Conservation (phyloP, 116 monocot species). For the Phalaenopsis hybrid region DNA sequence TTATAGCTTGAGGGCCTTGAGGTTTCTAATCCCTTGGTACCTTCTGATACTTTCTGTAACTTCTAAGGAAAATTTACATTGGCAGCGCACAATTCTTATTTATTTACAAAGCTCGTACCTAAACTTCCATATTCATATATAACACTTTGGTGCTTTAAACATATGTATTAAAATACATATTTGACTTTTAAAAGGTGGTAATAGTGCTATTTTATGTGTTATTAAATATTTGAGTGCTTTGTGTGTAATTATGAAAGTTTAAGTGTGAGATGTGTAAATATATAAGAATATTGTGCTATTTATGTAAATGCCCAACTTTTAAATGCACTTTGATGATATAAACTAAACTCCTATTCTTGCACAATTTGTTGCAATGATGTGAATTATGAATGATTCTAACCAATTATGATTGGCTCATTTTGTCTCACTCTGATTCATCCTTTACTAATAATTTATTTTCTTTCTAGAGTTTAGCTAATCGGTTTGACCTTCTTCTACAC, state of each 20-base stretch:
- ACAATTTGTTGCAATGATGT: not conserved
- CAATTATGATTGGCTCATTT: not conserved
- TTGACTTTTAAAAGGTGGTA: too few species aligned
- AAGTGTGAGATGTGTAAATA: too few species aligned
- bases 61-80: too few species aligned
- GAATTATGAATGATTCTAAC: not conserved
- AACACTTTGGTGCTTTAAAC: too few species aligned
- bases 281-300: too few species aligned
- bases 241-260: too few species aligned
- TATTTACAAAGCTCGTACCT: too few species aligned
- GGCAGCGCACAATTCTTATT: too few species aligned
- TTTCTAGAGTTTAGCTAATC: not conserved
- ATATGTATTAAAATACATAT: too few species aligned
- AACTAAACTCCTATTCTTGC: not conserved
- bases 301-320: not conserved
- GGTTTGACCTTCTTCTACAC: not conserved
- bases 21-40: not conserved
- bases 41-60: not conserved
- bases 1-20: not conserved
- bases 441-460: not conserved
- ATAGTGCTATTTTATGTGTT: too few species aligned
- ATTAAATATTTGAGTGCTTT: too few species aligned
- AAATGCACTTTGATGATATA: not conserved
- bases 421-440: not conserved
- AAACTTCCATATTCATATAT: too few species aligned